Evolutionary conservation across 768 basidiomycete genomes (phyloP).

Genomic region (Hypsizygus marmoreus): DNA sequence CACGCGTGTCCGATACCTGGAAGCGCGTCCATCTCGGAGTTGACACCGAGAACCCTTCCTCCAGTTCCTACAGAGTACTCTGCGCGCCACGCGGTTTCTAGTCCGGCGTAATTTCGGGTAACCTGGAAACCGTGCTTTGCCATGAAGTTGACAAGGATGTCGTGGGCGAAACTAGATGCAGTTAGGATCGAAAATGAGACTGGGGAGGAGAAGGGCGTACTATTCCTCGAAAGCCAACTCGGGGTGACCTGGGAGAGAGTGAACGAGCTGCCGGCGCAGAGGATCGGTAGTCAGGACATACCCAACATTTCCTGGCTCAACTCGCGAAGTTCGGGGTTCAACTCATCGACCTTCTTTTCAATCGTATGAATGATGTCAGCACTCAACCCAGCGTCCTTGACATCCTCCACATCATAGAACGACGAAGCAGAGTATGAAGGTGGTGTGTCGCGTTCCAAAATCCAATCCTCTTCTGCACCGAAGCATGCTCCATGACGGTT

Average conservation of each 20-base stretch:
- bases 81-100: slow-evolving; percentile 79
- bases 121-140: slow-evolving; percentile 66
- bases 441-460: slow-evolving; percentile 31
- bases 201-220: slow-evolving; percentile 34
- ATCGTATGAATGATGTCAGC: slow-evolving; percentile 53
- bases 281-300: slow-evolving; percentile 30
- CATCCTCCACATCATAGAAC: slow-evolving; percentile 4
- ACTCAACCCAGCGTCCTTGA: slow-evolving; percentile 17
- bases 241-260: slow-evolving; percentile 52
- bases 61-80: slow-evolving; percentile 61
- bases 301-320: slow-evolving; percentile 76
- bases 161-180: slow-evolving; percentile 55
- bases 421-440: slow-evolving; percentile 39
- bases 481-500: neutral
- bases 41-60: slow-evolving; percentile 72
- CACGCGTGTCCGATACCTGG: slow-evolving; percentile 65
- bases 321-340: slow-evolving; percentile 54
- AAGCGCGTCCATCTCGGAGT: slow-evolving; percentile 78
- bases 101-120: slow-evolving; percentile 66
- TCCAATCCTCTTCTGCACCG: slow-evolving; percentile 26
- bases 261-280: neutral
- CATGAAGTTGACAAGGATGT: slow-evolving; percentile 70
- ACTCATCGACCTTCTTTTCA: slow-evolving; percentile 51
- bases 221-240: slow-evolving; percentile 68
- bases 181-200: slow-evolving; percentile 1